A percentile compares a stretch with the other conserved stretches of the same genome.
These are phyloP conservation scores for Akanthomyces uredinophilus DNA, from an alignment of 2,329 filamentous ascomycete species.

Conservation along the genomic window DNA sequence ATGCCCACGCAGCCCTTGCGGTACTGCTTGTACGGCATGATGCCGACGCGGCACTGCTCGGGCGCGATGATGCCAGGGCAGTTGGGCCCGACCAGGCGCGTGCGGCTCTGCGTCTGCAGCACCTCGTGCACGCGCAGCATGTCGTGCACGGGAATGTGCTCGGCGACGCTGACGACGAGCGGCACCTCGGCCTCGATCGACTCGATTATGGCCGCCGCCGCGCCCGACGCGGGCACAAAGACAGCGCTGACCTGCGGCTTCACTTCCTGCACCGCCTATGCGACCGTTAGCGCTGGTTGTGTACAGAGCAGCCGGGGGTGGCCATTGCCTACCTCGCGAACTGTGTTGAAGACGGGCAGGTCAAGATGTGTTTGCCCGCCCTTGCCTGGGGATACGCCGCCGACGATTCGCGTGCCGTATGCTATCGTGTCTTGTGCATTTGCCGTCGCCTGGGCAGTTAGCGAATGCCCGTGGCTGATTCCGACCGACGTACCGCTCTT, in stretches of 20 bases:
- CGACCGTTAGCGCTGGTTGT: neutral
- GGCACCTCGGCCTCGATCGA: slow-evolving; percentile 74
- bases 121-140: slow-evolving; percentile 67
- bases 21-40: slow-evolving; percentile 38
- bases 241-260: slow-evolving; percentile 64
- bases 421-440: slow-evolving; percentile 35
- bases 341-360: slow-evolving; percentile 32
- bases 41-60: slow-evolving; percentile 52
- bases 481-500: slow-evolving; percentile 25
- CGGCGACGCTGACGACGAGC: slow-evolving; percentile 71
- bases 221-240: slow-evolving; percentile 65
- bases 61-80: slow-evolving; percentile 76
- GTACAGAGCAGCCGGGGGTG: neutral
- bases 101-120: slow-evolving; percentile 64
- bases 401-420: slow-evolving; percentile 34
- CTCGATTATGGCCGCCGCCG: slow-evolving; percentile 64
- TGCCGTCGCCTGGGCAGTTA: slow-evolving; percentile 27
- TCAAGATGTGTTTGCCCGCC: slow-evolving; percentile 28
- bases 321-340: slow-evolving; percentile 24
- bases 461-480: neutral
- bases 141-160: slow-evolving; percentile 75
- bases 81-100: slow-evolving; percentile 73
- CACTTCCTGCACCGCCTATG: slow-evolving; percentile 30
- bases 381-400: slow-evolving; percentile 35
- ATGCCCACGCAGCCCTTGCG: slow-evolving; percentile 64